These are phyloP conservation scores for Crotalaria pallida DNA, from an alignment of 306 rosid genomes.

Conservation along the genomic window DNA sequence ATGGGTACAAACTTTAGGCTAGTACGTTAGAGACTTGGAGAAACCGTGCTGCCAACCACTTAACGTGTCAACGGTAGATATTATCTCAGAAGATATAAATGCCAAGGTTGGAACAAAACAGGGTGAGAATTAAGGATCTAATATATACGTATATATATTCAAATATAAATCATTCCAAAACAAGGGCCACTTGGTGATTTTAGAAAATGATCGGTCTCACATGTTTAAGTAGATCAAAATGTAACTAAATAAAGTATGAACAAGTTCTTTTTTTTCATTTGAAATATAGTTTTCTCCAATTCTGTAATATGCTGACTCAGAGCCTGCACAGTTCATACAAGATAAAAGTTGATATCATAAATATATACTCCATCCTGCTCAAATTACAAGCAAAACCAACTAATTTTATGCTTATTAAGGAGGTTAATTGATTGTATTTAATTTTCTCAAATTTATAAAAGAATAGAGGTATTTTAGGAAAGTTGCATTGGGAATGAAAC, in stretches of 20 bases:
- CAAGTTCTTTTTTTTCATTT: constrained; percentile 74
- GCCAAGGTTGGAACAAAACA: not conserved
- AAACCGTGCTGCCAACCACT: not conserved
- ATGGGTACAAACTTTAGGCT: too few relatives aligned
- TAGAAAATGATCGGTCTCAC: not conserved
- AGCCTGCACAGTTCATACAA: constrained; percentile 60
- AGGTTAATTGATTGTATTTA: too few relatives aligned
- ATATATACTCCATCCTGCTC: too few relatives aligned
- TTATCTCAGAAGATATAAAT: constrained; percentile 3
- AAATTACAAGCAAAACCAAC: too few relatives aligned
- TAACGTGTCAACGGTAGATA: not conserved
- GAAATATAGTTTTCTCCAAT: constrained; percentile 63
- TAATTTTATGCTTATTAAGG: too few relatives aligned
- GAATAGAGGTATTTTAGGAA: too few relatives aligned
- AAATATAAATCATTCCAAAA: constrained; percentile 10
- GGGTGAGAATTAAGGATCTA: not conserved
- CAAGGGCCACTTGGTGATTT: not conserved
- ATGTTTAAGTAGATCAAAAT: not conserved
- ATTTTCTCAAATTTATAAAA: too few relatives aligned
- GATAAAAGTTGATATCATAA: constrained; percentile 23
- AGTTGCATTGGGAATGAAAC: too few relatives aligned
- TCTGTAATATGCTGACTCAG: constrained; percentile 90
- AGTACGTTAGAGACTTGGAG: not conserved
- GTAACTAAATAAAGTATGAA: constrained; percentile 9
- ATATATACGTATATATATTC: too few relatives aligned